phyloP scores from a whole-genome alignment of 768 basidiomycete genomes.

The Leccinum subgranulosum region DNA sequence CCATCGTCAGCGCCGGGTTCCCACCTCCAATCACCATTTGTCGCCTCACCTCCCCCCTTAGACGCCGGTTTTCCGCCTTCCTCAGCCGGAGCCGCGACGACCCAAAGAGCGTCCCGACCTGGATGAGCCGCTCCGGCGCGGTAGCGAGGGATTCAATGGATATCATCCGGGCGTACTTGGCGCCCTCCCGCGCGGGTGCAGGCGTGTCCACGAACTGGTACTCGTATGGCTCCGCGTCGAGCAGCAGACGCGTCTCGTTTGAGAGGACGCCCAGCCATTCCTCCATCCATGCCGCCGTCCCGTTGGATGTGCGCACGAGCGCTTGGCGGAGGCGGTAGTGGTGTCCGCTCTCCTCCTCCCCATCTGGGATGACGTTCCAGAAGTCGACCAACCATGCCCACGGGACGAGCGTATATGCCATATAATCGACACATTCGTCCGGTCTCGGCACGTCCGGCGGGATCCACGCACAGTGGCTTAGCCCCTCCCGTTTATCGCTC shows the following conservation, averaged over 20 bases:
- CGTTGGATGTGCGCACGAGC: conserved; percentile 49
- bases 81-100: conserved; percentile 62
- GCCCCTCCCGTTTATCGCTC: conserved; percentile 46
- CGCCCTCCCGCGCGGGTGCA: conserved; percentile 3
- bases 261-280: conserved; percentile 24
- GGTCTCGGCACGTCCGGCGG: conserved; percentile 36
- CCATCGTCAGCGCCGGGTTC: conserved; percentile 44
- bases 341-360: background rate
- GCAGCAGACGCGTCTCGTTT: conserved; percentile 45
- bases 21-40: conserved; percentile 57
- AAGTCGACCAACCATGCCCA: conserved; percentile 74
- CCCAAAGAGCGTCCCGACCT: conserved; percentile 75
- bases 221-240: conserved; percentile 57
- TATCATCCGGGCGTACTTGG: conserved; percentile 8
- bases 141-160: conserved; percentile 11
- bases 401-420: conserved; percentile 57
- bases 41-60: conserved; percentile 48
- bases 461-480: conserved; percentile 47
- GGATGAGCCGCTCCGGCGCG: conserved; percentile 47
- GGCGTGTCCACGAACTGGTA: conserved; percentile 23
- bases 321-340: conserved; percentile 26
- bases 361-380: conserved; percentile 26
- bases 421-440: conserved; percentile 60
- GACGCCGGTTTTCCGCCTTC: conserved; percentile 34
- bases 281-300: conserved; percentile 35